Evolutionary conservation across 2,329 filamentous ascomycete species (phyloP).

Genomic region (Venturia aucupariae): DNA sequence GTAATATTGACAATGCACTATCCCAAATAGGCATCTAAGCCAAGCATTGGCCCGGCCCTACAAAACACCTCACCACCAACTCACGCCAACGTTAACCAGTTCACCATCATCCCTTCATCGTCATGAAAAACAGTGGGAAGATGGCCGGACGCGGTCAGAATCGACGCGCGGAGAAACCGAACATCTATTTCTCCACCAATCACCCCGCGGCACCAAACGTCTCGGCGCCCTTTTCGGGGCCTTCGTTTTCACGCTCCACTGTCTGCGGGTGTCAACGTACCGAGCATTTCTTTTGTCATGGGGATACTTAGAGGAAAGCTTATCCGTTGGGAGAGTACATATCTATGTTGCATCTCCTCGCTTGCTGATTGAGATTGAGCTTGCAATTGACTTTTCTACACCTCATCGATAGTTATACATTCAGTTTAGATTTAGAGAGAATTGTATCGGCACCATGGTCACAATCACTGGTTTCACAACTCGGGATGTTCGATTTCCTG

Average conservation of each 20-base stretch:
- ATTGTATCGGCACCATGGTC: conserved; percentile 28
- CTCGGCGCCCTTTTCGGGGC: neutral
- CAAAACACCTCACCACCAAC: neutral
- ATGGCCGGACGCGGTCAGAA: neutral
- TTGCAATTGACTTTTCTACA: neutral
- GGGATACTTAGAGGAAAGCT: neutral
- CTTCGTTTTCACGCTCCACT: neutral
- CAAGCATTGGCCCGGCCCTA: neutral
- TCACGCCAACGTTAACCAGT: neutral
- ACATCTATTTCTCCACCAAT: neutral
- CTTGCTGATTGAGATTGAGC: neutral
- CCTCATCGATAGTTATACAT: neutral
- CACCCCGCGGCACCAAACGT: neutral
- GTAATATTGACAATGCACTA: neutral
- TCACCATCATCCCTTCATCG: neutral
- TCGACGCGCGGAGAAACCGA: neutral
- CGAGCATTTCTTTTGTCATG: neutral
- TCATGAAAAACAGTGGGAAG: neutral
- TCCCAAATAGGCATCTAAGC: neutral
- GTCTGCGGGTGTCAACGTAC: neutral
- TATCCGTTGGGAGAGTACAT: no score
- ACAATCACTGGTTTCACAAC: conserved; percentile 38
- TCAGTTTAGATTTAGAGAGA: neutral
- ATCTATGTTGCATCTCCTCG: no score
- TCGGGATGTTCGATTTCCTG: conserved; percentile 41